Evolutionary conservation across 2,329 filamentous ascomycete species (phyloP), one percentile per base, ranked within the genome.

Genomic region (Epicoccum sorghinum): DNA sequence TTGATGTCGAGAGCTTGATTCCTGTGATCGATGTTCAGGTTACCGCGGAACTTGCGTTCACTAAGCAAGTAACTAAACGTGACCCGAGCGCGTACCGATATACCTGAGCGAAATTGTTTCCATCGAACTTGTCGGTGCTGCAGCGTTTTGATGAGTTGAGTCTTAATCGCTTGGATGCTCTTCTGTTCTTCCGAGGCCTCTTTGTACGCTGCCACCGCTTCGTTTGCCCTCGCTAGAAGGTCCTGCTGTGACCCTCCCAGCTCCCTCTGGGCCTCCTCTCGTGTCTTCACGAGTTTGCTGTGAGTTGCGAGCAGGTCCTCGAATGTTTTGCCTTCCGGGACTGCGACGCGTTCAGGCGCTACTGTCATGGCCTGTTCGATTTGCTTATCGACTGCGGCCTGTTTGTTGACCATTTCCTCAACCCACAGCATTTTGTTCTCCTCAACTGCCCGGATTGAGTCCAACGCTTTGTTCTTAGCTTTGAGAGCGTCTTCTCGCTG

Each of bases 21-120:
- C 43, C 81, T 78, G 76, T 98, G 93, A 66, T 96, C 87, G 37
- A 96, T 83, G 22, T 87, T 79, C 52, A 99, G 84, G 59, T 85
- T 85, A 52, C 95, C 95, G 39, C 92, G 86, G 77, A 96, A 99
- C 22, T 89, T 88, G 66, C 95, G 87, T 75, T 98, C 93, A 68
- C 88, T 91, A 53, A 99, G 84, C 12, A 98, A 83, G 69, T 95
- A 96, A 47, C 85, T 88, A 75, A 99, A 99, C 57, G 90, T 91
- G 47, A 89, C 88, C 44, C 91, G 88, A 40, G 95, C 90, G 50
- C 89, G 86, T n/a, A 89, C 86, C 33, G 92, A 93, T 66, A 99
- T 97, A 63, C 87, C 85, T 24, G 87, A 84, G 66, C 93, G 89
- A 75, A 99, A 98, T 45, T 83, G 81, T 52, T 85, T 82, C 89